Percentiles rank a stretch among this genome's conserved stretches.
phyloP scores from a whole-genome alignment of 768 basidiomycete species.

The Xerocomellus intermedius region DNA sequence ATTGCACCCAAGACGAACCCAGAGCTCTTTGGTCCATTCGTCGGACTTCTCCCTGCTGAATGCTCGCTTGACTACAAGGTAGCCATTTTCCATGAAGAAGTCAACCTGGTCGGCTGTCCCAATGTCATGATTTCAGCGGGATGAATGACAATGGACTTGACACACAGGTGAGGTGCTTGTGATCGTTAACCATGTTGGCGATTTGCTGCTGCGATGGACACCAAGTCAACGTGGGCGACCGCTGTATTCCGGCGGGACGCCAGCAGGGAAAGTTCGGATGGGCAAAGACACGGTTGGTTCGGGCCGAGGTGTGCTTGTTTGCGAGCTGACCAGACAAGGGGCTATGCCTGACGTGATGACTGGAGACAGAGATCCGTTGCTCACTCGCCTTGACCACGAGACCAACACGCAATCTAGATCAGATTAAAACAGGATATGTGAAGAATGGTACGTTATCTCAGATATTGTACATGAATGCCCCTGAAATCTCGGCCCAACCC shows the following conservation, averaged over 20 bases:
- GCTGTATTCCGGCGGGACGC: neutral
- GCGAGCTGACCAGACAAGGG: neutral
- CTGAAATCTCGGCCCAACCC: neutral
- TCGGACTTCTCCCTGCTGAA: conserved; percentile 48
- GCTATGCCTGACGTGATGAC: neutral
- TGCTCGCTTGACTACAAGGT: conserved; percentile 50
- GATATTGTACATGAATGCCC: neutral
- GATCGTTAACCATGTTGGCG: neutral
- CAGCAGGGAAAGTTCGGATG: neutral
- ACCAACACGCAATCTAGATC: neutral
- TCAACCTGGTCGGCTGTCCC: conserved; percentile 39
- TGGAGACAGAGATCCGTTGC: neutral
- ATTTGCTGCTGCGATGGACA: neutral
- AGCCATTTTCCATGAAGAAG: conserved; percentile 58
- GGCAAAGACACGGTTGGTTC: neutral
- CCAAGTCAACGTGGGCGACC: neutral
- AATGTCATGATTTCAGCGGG: neutral
- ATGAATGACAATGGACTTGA: neutral
- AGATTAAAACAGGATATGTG: neutral
- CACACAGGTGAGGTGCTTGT: neutral
- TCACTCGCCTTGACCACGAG: neutral
- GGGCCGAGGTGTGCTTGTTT: neutral
- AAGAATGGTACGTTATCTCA: neutral
- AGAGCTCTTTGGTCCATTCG: conserved; percentile 53
- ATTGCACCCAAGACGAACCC: conserved; percentile 51